A percentile compares a stretch with the other conserved stretches of the same genome.
Evolutionary conservation across 345 rosid species (phyloP).

Genomic region (Erysimum cheiranthoides): DNA sequence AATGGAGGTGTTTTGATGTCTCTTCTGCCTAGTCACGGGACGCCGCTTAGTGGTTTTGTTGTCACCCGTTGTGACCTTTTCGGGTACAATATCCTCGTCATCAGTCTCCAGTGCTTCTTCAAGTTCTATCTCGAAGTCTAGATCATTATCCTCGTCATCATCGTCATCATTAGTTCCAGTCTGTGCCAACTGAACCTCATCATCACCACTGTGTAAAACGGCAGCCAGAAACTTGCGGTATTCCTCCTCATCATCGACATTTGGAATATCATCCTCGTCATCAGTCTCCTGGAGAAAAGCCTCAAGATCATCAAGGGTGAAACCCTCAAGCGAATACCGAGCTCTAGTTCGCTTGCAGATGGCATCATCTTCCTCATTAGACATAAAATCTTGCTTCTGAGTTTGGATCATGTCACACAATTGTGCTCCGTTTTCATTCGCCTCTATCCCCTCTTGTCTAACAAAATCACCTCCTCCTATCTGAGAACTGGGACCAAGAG

Average conservation of each 20-base stretch:
- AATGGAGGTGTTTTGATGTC: constrained; percentile 55
- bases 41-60: constrained; percentile 52
- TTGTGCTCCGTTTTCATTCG: background rate
- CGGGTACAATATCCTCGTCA: constrained; percentile 58
- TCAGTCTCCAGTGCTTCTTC: constrained; percentile 95
- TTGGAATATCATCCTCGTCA: constrained; percentile 84
- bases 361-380: constrained; percentile 74
- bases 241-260: constrained; percentile 89
- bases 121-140: constrained; percentile 91
- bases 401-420: constrained; percentile 31
- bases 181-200: constrained; percentile 49
- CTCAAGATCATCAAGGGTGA: constrained; percentile 96
- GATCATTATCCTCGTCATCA: constrained; percentile 88
- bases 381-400: constrained; percentile 32
- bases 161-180: constrained; percentile 59
- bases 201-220: constrained; percentile 70
- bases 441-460: constrained; percentile 25
- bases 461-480: constrained; percentile 36
- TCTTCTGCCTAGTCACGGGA: constrained; percentile 90
- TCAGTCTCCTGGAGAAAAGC: constrained; percentile 94
- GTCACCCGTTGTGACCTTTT: constrained; percentile 44
- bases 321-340: constrained; percentile 77
- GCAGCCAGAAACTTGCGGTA: constrained; percentile 91
- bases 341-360: constrained; percentile 94
- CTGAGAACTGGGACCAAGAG: constrained; percentile 30